Conservation (phyloP, 2,329 filamentous ascomycete genomes). For the Decorospora gaudefroyi region DNA sequence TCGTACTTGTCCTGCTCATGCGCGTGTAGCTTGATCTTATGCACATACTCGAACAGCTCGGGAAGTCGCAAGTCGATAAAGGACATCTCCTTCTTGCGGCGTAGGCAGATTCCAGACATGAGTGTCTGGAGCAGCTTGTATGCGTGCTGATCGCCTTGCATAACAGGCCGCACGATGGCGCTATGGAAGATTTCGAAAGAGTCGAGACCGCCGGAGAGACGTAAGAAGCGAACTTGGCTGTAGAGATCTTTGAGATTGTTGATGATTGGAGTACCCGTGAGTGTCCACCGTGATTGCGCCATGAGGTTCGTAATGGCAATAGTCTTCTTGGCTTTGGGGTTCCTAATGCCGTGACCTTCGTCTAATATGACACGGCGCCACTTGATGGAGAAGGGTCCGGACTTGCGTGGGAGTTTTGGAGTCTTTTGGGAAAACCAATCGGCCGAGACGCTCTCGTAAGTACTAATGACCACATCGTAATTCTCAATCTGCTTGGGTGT, state of each 20-base stretch:
- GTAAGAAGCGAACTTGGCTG: constrained; percentile 76
- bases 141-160: constrained; percentile 60
- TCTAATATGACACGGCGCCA: constrained; percentile 69
- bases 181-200: constrained; percentile 73
- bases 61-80: constrained; percentile 84
- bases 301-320: constrained; percentile 68
- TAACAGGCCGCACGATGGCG: constrained; percentile 70
- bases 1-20: constrained; percentile 80
- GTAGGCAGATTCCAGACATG: constrained; percentile 79
- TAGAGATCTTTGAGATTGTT: constrained; percentile 82
- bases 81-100: constrained; percentile 84
- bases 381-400: constrained; percentile 62
- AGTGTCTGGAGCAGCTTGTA: constrained; percentile 71
- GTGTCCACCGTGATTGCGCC: constrained; percentile 75
- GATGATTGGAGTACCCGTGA: constrained; percentile 68
- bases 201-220: constrained; percentile 75
- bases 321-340: constrained; percentile 72
- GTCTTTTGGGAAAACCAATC: constrained; percentile 62
- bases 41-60: constrained; percentile 74
- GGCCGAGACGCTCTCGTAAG: constrained; percentile 74
- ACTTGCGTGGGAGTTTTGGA: constrained; percentile 36
- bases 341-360: constrained; percentile 71
- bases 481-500: constrained; percentile 61
- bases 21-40: constrained; percentile 71
- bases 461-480: constrained; percentile 80